Evolutionary conservation across 805 yeast genomes (phyloP), one percentile per base, ranked within the genome.

Genomic region (Allodekkera sacchari): DNA sequence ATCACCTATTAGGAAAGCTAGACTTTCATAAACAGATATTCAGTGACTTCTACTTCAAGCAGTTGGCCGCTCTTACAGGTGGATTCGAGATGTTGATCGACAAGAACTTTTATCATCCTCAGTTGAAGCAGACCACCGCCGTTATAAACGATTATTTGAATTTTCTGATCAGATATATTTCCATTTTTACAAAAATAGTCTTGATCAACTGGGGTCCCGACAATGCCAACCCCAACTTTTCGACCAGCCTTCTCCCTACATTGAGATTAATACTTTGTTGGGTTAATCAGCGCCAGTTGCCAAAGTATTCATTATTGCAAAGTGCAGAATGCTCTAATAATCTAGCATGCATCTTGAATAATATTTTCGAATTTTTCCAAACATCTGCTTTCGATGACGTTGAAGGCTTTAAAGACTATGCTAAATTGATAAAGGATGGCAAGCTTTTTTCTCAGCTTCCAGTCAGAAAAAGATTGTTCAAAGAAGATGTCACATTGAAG

Each of bases 401-500:
- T 7, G 13, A 20, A 11, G 18, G 23, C 9, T 13, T 31, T 19
- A 18, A 24, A 24, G 6, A 19, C 11, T 12, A 25, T 30, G 16
- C 25, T 19, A 14, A 11, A 17, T 19, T 13, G 20, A 22, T 11
- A 25, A 26, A 28, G 21, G 29, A 21, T 26, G 33, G 18, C 11
- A 26, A 13, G 37, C 38, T n/a, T 9, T 38, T 45, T 6, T 33
- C 44, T 30, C 27, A 34, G n/a, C n/a, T n/a, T n/a, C n/a, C n/a
- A n/a, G n/a, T n/a, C n/a, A n/a, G n/a, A n/a, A n/a, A n/a, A 22
- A 68, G 74, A 34, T 69, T 68, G 33, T 80, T 78, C 47, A 54
- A 61, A 27, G 89, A 82, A 45, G 92, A 81, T 55, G 73, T 78
- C 10, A 53, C 63, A 15, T 57, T 75, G 41, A 72, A 71, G 37